Evolutionary conservation across 495 filamentous ascomycete genomes (phyloP), one percentile per base, ranked within the genome.

Genomic region (Penicillium ucsense): DNA sequence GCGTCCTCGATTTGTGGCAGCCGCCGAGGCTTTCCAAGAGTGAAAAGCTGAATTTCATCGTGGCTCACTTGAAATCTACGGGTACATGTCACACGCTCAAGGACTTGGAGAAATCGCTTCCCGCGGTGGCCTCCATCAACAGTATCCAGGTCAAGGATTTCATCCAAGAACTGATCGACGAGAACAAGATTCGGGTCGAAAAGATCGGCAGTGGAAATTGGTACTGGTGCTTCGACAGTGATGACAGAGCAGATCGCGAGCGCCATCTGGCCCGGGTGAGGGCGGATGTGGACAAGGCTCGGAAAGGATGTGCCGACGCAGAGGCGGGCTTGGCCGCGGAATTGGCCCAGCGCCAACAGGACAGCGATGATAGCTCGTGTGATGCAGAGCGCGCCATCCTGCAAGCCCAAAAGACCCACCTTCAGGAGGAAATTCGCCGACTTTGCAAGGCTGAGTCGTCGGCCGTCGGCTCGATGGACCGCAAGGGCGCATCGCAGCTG

Each of bases 191-290:
- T 47, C 77, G 73, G 8, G 80, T 86, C 10, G 85, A 89, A 69
- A 88, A 88, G 67, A 88, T 89, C 55, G 85, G 85, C 47, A 84
- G 74, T 46, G 83, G 81, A 10, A 88, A 89, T 58, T 89, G 85
- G 85, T 89, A 87, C 67, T 89, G 85, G 85, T 75, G 71, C 49
- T 89, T 89, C 58, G 61, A 63, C 31, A 78, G 71, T 43, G 84
- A 87, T 35, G 81, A 79, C 49, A 80, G 75, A 61, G 74, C 74
- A 36, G 61, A 60, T 10, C 73, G 71, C 46, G 72, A 79, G 47
- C 58, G 51, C 8, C 57, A 67, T 38, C 55, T 84, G 43, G 67
- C 61, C 37, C 68, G 68, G 43, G 61, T 81, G 37, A 68, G 66
- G 36, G 64, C 68, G 43, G 84, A 88, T 47, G 61, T 76, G 56